Evolutionary conservation across 345 rosid species (phyloP).

Genomic region (Citrus australasica): DNA sequence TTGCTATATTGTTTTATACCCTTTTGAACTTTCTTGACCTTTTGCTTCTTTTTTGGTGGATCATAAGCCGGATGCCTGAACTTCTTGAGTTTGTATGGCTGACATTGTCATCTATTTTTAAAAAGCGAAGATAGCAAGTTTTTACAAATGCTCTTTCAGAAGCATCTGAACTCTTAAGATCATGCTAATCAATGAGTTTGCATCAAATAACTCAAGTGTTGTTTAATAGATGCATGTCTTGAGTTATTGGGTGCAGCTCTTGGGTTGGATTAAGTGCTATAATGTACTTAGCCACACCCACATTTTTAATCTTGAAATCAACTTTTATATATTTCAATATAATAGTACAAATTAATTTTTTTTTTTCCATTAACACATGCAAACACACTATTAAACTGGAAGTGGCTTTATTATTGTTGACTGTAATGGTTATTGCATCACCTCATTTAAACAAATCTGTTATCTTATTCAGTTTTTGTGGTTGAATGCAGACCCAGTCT

Average conservation of each 20-base stretch:
- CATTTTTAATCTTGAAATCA: neutral
- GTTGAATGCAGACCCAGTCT: constrained; percentile 26
- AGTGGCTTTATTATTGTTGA: neutral
- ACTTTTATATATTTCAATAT: neutral
- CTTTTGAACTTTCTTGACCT: neutral
- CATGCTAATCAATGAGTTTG: neutral
- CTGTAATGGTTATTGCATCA: neutral
- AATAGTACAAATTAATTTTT: neutral
- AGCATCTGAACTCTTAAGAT: neutral
- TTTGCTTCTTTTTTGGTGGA: neutral
- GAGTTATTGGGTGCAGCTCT: no score
- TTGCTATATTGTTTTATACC: neutral
- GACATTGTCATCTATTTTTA: neutral
- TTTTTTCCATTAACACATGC: neutral
- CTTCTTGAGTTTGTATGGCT: neutral
- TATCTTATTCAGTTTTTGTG: neutral
- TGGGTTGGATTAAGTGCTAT: no score
- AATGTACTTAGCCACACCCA: no score
- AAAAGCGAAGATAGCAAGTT: neutral
- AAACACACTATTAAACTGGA: neutral
- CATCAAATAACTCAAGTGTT: no score
- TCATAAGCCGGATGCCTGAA: neutral
- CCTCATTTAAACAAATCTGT: neutral
- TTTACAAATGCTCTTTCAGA: neutral
- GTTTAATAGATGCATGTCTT: no score